These are phyloP conservation scores for Fusarium fracticaudum DNA, from an alignment of 2,329 filamentous ascomycete genomes.

Conservation along the genomic window DNA sequence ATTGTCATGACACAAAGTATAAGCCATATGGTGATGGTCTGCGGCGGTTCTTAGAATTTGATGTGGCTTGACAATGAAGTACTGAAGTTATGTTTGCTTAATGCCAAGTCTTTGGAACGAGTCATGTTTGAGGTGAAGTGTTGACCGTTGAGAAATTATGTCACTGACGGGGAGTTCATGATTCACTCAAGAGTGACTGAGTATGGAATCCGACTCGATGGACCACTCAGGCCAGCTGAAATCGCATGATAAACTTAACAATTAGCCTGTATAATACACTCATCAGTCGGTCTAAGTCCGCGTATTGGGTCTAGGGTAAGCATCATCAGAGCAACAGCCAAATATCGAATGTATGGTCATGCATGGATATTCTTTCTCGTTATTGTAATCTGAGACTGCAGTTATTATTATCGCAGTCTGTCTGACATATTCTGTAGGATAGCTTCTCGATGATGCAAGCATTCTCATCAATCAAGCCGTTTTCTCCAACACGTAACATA, in stretches of 20 bases:
- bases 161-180: background rate
- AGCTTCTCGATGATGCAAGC: conserved; percentile 5
- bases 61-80: background rate
- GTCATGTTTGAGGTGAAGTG: background rate
- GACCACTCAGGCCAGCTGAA: background rate
- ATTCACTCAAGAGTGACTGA: background rate
- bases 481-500: conserved; percentile 9
- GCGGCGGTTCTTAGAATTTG: background rate
- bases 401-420: background rate
- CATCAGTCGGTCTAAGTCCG: background rate
- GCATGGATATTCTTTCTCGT: conserved; percentile 28
- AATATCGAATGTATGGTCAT: background rate
- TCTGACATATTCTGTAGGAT: conserved; percentile 8
- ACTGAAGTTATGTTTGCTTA: background rate
- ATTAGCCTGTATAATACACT: background rate
- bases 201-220: background rate
- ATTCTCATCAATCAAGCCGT: conserved; percentile 18
- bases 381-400: conserved; percentile 17
- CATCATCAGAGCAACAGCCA: background rate
- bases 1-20: background rate
- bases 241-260: background rate
- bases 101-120: background rate
- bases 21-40: background rate
- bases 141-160: background rate
- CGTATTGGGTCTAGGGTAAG: background rate